phyloP scores from a whole-genome alignment of 148 eudicot genomes.

The Suaeda aralocaspica region DNA sequence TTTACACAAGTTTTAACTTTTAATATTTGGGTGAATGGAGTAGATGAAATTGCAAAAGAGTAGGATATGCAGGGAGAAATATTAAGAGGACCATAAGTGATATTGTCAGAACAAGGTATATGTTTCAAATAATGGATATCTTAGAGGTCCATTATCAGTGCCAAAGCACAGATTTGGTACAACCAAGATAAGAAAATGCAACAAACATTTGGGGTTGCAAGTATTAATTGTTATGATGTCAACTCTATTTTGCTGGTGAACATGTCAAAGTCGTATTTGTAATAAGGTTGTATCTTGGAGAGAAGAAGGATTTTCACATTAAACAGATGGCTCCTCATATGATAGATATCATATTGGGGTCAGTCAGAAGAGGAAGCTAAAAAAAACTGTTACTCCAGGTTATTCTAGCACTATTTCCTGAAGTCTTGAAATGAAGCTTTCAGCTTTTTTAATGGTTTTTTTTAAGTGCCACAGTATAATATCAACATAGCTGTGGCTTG shows the following conservation, averaged over 20 bases:
- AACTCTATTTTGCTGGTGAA: not conserved
- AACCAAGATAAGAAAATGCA: no score
- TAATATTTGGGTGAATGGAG: no score
- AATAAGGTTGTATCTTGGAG: not conserved
- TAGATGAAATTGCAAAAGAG: no score
- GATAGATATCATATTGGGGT: not conserved
- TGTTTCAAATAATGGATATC: no score
- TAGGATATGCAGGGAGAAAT: no score
- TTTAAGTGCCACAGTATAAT: not conserved
- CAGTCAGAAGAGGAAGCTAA: not conserved
- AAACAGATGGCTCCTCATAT: not conserved
- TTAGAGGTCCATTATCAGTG: no score
- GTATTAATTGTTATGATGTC: not conserved
- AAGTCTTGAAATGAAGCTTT: not conserved
- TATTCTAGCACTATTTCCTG: not conserved
- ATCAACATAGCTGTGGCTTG: not conserved
- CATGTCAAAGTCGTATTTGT: not conserved
- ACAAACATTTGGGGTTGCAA: no score
- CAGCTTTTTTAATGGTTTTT: not conserved
- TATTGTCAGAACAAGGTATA: no score
- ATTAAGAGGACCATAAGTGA: no score
- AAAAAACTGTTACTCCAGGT: not conserved
- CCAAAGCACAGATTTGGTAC: no score
- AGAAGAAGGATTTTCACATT: not conserved
- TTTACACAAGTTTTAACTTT: no score